Evolutionary conservation across 169 alveolate species (phyloP).

Genomic region (Perkinsus olseni): DNA sequence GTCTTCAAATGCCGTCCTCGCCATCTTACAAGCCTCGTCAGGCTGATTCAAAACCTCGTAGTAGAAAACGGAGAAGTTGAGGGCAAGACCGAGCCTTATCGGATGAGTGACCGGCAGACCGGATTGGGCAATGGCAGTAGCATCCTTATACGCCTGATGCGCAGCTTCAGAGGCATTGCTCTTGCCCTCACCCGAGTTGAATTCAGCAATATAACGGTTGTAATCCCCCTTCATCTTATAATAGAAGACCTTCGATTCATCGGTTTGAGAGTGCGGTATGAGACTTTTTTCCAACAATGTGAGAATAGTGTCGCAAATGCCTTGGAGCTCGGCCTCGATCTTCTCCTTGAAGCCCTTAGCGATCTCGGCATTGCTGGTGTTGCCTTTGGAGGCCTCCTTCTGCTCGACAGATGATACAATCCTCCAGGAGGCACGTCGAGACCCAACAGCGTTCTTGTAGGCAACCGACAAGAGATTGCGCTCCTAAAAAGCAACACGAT

Average conservation of each 20-base stretch:
- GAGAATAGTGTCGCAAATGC: conserved; percentile 83
- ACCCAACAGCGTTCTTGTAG: conserved; percentile 95
- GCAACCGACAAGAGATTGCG: conserved; percentile 86
- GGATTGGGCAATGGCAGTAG: conserved; percentile 82
- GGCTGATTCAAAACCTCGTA: conserved; percentile 91
- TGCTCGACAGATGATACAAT: conserved; percentile 83
- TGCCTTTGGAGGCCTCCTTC: conserved; percentile 81
- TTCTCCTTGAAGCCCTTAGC: conserved; percentile 74
- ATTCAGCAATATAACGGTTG: conserved; percentile 89
- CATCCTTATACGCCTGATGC: conserved; percentile 85
- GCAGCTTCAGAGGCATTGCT: conserved; percentile 83
- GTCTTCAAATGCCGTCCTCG: conserved; percentile 79
- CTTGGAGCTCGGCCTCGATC: conserved; percentile 86
- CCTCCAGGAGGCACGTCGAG: conserved; percentile 98
- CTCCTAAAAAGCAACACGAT: conserved; percentile 18
- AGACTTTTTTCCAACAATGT: conserved; percentile 59
- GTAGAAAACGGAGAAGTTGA: conserved; percentile 90
- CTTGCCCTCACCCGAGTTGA: conserved; percentile 80
- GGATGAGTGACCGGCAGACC: conserved; percentile 87
- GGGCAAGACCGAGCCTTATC: conserved; percentile 84
- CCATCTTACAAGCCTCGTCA: conserved; percentile 89
- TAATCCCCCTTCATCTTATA: conserved; percentile 95
- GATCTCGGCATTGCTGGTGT: conserved; percentile 65
- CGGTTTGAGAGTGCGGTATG: conserved; percentile 5
- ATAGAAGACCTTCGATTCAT: conserved; percentile 86